Conservation (phyloP, 2,329 filamentous ascomycete species). For the Pestalotiopsis fici region DNA sequence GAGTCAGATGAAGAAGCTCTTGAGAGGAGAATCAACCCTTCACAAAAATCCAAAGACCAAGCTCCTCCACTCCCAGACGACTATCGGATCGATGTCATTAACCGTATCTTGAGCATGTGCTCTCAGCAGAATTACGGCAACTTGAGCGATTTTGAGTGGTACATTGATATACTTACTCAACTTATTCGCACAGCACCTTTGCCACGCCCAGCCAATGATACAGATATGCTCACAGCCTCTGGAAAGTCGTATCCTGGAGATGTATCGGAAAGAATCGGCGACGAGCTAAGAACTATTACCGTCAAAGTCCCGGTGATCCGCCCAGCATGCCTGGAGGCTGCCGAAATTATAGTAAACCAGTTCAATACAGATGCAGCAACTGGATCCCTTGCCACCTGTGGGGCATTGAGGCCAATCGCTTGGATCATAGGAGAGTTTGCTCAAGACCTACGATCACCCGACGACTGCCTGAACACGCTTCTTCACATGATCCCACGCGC, state of each 20-base stretch:
- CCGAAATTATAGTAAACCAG: conserved; percentile 72
- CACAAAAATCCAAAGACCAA: conserved; percentile 35
- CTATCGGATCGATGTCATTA: conserved; percentile 82
- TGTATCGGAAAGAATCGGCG: conserved; percentile 73
- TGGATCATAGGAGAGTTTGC: conserved; percentile 93
- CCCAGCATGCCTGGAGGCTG: conserved; percentile 76
- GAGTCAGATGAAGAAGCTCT: conserved; percentile 55
- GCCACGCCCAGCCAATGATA: conserved; percentile 39
- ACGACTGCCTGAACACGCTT: conserved; percentile 72
- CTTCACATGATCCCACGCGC: conserved; percentile 65
- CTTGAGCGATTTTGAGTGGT: conserved; percentile 94
- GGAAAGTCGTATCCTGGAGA: conserved; percentile 37
- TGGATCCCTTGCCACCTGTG: conserved; percentile 59
- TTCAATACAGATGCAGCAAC: conserved; percentile 52
- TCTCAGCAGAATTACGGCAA: conserved; percentile 85
- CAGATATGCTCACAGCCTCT: conserved; percentile 28
- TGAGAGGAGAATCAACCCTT: conserved; percentile 36
- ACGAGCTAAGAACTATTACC: conserved; percentile 85
- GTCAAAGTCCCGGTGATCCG: conserved; percentile 88
- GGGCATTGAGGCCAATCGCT: conserved; percentile 72
- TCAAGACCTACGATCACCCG: conserved; percentile 67
- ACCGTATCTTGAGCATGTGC: conserved; percentile 84
- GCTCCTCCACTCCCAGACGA: conserved; percentile 75
- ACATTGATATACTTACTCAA: conserved; percentile 86
- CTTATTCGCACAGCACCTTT: conserved; percentile 71